Base-by-base conservation (phyloP, 78 protist species). In the Anaeramoeba ignava region DNA sequence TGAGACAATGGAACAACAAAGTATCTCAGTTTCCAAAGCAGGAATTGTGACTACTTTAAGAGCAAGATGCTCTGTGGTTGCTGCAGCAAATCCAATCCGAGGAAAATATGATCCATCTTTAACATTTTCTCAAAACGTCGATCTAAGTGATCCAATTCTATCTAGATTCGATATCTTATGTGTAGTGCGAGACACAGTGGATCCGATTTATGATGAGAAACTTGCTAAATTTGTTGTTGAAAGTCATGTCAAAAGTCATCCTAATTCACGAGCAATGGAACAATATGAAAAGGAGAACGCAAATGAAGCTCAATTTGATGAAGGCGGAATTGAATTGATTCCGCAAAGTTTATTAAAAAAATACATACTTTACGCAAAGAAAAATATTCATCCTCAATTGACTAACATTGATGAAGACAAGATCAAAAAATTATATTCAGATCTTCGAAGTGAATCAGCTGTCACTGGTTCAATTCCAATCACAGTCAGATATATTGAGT, bases 1-100 rank as follows among this genome's bases (percentile, higher is more conserved):
- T 91, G 99, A 98, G 87, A 99, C 99, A 33, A 97, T 98, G 99
- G 99, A 98, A 88, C 99, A 98, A 92, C 99, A 98, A 88, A 88
- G 93, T 42, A 97, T 98, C 41, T 93, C 98, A 37, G 90, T 98
- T 82, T 91, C 98, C 38, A 96, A 96, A 89, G 99, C 99, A 2
- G 99, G 99, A 81, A 98, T 98, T 40, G 98, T 96, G 8, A 93
- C 99, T 3, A 81, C 96, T 0, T 94, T 98, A 79, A 17, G 3
- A 3, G 99, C 98, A 8, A 87, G 99, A 33, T 97, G 99, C 82
- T 78, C 97, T 17, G 98, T 98, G 36, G 89, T 98, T 39, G 99
- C 99, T 0, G 99, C 99, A 0, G 99, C 99, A 38, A 98, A 98
- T 89, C 99, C 99, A 31, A 36, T 85, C 82, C 82, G 38, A 0